Evolutionary conservation across 176 grass and related monocot genomes (phyloP).

Genomic region (Stipa capillata): DNA sequence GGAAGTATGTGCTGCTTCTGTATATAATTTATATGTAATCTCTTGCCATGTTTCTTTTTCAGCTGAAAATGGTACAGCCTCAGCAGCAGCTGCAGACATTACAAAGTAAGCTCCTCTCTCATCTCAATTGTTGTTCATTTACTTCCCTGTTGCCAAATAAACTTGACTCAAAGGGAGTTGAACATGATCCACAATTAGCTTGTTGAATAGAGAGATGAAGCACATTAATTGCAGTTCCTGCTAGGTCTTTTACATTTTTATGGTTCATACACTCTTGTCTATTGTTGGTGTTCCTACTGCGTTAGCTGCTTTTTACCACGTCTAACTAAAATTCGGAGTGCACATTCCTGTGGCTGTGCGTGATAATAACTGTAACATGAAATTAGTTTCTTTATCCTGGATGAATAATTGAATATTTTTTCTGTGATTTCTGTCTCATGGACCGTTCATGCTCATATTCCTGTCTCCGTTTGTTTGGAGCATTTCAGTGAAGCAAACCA

Average conservation of each 20-base stretch:
- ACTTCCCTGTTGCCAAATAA: slow-evolving; percentile 8
- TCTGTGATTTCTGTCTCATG: not conserved
- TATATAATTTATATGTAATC: slow-evolving; percentile 25
- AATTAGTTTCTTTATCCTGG: not conserved
- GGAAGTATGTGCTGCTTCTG: slow-evolving; percentile 9
- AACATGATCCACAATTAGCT: not conserved
- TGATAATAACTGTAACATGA: not conserved
- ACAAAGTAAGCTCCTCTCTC: slow-evolving; percentile 65
- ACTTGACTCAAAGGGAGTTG: slow-evolving; percentile 2
- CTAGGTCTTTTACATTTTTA: not conserved
- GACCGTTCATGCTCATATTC: not conserved
- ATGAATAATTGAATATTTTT: not conserved
- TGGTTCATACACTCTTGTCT: not conserved
- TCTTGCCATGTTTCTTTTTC: slow-evolving; percentile 20
- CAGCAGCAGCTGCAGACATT: slow-evolving; percentile 68
- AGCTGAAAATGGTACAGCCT: slow-evolving; percentile 48
- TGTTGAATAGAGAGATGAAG: not conserved
- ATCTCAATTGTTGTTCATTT: slow-evolving; percentile 10
- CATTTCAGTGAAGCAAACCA: not conserved
- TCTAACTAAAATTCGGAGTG: not conserved
- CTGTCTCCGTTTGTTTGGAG: not conserved
- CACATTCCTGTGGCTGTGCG: not conserved
- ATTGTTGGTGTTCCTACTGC: not conserved
- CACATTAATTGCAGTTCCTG: not conserved
- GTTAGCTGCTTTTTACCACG: not conserved